These are phyloP conservation scores for Aspergillus homomorphus DNA, from an alignment of 495 filamentous ascomycete species.

Conservation along the genomic window DNA sequence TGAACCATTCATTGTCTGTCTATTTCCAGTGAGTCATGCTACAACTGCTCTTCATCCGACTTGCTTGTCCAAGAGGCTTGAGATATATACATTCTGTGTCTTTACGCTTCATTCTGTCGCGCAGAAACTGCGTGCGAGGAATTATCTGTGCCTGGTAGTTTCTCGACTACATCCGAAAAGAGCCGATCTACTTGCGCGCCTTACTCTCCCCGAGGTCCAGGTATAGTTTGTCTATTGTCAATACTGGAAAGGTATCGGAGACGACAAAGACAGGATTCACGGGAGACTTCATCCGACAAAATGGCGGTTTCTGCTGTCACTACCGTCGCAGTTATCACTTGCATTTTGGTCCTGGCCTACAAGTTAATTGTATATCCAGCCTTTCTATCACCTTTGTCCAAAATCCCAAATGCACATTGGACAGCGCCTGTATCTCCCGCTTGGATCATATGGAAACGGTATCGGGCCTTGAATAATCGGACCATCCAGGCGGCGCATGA, in stretches of 20 bases:
- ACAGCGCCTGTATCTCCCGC: slow-evolving; percentile 57
- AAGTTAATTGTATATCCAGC: slow-evolving; percentile 58
- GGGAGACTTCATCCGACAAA: neutral
- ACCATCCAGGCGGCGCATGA: slow-evolving; percentile 57
- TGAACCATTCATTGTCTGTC: neutral
- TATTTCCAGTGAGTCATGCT: neutral
- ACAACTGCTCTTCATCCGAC: neutral
- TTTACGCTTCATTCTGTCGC: neutral
- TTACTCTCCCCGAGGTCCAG: neutral
- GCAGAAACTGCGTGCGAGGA: too few relatives aligned
- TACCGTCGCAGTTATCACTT: slow-evolving; percentile 11
- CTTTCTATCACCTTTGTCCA: slow-evolving; percentile 64
- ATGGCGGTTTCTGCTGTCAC: slow-evolving; percentile 33
- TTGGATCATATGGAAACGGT: slow-evolving; percentile 69
- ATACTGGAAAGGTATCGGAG: neutral
- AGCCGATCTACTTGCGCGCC: neutral
- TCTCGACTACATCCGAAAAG: neutral
- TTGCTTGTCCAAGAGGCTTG: neutral
- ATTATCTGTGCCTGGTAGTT: neutral
- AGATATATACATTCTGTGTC: neutral
- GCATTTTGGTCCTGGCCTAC: slow-evolving; percentile 43
- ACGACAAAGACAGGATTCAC: neutral
- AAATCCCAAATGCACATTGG: slow-evolving; percentile 70
- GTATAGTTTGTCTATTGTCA: neutral
- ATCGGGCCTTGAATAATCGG: slow-evolving; percentile 54